Evolutionary conservation across 106 monocot species (phyloP).

Genomic region (Alisma plantagoaquatica): DNA sequence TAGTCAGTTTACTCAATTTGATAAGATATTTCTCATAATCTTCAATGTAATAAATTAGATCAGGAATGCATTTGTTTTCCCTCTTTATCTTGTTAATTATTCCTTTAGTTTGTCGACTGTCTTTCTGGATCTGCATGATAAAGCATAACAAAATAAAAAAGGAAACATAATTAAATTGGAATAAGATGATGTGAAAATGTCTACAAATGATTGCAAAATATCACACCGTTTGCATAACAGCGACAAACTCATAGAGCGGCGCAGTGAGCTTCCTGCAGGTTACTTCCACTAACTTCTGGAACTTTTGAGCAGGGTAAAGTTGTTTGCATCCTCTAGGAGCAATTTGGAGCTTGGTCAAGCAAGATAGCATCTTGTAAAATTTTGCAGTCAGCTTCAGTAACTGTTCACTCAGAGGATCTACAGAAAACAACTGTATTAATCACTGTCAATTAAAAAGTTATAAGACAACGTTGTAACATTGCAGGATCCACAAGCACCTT

Average conservation of each 20-base stretch:
- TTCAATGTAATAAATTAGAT: constrained; percentile 89
- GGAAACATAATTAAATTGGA: not conserved
- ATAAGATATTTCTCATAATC: constrained; percentile 91
- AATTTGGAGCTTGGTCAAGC: constrained; percentile 59
- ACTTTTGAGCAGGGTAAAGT: constrained; percentile 39
- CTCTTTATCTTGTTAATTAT: constrained; percentile 68
- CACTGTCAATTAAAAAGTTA: not conserved
- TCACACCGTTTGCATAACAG: constrained; percentile 58
- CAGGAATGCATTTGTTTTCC: constrained; percentile 82
- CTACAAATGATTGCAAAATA: too few relatives aligned
- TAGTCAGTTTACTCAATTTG: constrained; percentile 64
- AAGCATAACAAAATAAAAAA: not conserved
- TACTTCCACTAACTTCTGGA: constrained; percentile 78
- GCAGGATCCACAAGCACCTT: constrained; percentile 25
- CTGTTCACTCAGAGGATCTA: constrained; percentile 77
- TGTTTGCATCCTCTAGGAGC: constrained; percentile 63
- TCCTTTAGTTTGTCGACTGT: constrained; percentile 23
- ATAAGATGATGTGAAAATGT: too few relatives aligned
- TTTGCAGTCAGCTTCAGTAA: constrained; percentile 52
- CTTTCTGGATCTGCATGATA: constrained; percentile 56
- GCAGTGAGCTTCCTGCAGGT: constrained; percentile 69
- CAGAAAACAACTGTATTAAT: not conserved
- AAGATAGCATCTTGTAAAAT: constrained; percentile 81
- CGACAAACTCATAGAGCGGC: constrained; percentile 68
- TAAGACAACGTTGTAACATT: not conserved